Evolutionary conservation across 306 rosid genomes (phyloP).

Genomic region (Sesbania bispinosa): DNA sequence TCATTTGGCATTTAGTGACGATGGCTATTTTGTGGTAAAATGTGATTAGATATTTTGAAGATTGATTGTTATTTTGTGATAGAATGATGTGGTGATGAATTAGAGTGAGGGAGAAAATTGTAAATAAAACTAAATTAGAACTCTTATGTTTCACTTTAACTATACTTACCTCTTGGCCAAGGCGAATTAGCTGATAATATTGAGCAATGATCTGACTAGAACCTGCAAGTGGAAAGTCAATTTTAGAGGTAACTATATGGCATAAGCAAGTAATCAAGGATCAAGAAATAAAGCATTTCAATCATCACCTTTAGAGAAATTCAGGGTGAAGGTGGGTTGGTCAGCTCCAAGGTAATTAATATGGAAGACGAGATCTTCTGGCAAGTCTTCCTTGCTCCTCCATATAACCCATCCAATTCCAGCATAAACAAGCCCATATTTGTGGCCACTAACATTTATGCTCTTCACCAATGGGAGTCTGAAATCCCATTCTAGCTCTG

Average conservation of each 20-base stretch:
- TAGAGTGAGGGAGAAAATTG: background rate
- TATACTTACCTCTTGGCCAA: conserved; percentile 50
- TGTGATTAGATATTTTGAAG: background rate
- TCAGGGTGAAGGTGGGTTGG: conserved; percentile 48
- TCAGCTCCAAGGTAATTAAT: conserved; percentile 49
- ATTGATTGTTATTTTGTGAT: background rate
- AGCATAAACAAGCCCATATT: conserved; percentile 81
- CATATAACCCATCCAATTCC: conserved; percentile 77
- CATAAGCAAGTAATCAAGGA: background rate
- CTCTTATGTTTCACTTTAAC: background rate
- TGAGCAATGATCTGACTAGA: conserved; percentile 70
- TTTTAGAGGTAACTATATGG: background rate
- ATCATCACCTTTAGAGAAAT: conserved; percentile 40
- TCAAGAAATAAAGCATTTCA: background rate
- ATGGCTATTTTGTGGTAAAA: background rate
- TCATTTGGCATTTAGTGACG: background rate
- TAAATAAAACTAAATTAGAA: background rate
- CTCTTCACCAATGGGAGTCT: conserved; percentile 77
- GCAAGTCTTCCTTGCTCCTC: conserved; percentile 62
- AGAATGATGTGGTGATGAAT: background rate
- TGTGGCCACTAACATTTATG: conserved; percentile 83
- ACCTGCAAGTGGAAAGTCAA: conserved; percentile 33
- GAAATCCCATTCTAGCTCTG: conserved; percentile 86
- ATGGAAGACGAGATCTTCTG: conserved; percentile 61
- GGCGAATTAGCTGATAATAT: conserved; percentile 58